A percentile compares a stretch with the other conserved stretches of the same genome.
These are phyloP conservation scores for Neurospora africana DNA, from an alignment of 495 filamentous ascomycete genomes.

Conservation along the genomic window DNA sequence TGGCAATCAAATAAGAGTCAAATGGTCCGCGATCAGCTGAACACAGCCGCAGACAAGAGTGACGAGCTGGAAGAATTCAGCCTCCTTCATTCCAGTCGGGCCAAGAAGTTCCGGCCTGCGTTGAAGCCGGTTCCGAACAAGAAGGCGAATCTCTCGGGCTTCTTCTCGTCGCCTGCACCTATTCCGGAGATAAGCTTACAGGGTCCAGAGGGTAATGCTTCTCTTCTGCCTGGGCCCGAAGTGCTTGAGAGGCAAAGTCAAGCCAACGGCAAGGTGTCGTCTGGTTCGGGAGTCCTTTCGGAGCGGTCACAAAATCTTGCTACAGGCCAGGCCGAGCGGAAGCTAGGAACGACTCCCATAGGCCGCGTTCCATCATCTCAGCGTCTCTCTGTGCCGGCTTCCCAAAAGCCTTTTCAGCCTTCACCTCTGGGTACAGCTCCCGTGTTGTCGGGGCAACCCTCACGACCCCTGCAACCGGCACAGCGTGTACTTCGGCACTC, in stretches of 20 bases:
- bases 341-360: not conserved
- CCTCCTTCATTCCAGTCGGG: not conserved
- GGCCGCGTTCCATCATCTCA: not conserved
- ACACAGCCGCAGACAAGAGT: not conserved
- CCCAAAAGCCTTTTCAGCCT: not conserved
- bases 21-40: not conserved
- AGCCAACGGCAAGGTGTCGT: not conserved
- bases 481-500: not conserved
- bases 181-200: constrained; percentile 19
- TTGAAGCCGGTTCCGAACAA: constrained; percentile 11
- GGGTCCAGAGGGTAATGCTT: not conserved
- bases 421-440: not conserved
- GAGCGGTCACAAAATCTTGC: not conserved
- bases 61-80: not conserved
- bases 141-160: constrained; percentile 29
- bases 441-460: not conserved
- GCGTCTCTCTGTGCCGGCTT: not conserved
- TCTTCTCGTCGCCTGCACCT: constrained; percentile 38
- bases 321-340: not conserved
- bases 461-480: not conserved
- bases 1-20: not conserved
- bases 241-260: not conserved
- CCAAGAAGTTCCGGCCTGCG: constrained; percentile 4
- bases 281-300: not conserved
- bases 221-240: not conserved